Base-by-base conservation (phyloP, 2,329 filamentous ascomycete species). In the Aspergillus nomiae region DNA sequence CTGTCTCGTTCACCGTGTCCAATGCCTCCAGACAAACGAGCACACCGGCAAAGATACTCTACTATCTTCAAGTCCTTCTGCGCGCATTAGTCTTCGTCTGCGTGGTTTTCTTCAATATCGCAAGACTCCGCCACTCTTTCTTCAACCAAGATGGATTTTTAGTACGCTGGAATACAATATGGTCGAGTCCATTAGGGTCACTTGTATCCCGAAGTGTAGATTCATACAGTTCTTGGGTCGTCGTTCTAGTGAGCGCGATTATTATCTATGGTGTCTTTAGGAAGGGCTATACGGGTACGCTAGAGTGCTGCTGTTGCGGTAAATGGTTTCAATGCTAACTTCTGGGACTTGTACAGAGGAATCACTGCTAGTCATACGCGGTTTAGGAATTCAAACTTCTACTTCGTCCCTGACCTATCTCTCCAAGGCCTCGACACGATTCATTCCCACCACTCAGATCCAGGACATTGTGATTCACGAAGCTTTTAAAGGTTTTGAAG, bases 381-480 rank as follows among this genome's bases (percentile, higher is more conserved):
- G 94, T 0, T 84, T 99, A 16, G 95, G 95, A 9, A 90, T 99
- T 58, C 95, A 99, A 81, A 97, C 92, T 3, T 90, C 87, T 9
- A 90, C 89, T 1, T 89, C 87, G 32, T 88, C 89, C 10, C 78
- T 84, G 1, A 90, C 88, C 10, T 92, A 92, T 71, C 82, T 94
- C 8, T 83, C 84, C 43, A 82, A 83, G 10, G 80, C 86, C 2
- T 83, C 84, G 1, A 90, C 88, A n/a, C 82, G 89, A 56, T 92
- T 92, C 77, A 98, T 99, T 63, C 94, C 95, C 0, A 97, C 94
- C 0, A 91, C 90, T 51, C 89, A 92, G 78, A 96, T 99, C 62
- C 92, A 92, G 74, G 95, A 99, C 76, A 90, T 99, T 61, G 87
- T 97, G 59, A 91, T 99, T 57, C 93, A 97, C 76, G 95, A 99